Evolutionary conservation across 225 moss, liverwort and hornwort species (phyloP), one percentile per base, ranked within the genome.

Genomic region (Bryoerythrophyllum caledonicum): DNA sequence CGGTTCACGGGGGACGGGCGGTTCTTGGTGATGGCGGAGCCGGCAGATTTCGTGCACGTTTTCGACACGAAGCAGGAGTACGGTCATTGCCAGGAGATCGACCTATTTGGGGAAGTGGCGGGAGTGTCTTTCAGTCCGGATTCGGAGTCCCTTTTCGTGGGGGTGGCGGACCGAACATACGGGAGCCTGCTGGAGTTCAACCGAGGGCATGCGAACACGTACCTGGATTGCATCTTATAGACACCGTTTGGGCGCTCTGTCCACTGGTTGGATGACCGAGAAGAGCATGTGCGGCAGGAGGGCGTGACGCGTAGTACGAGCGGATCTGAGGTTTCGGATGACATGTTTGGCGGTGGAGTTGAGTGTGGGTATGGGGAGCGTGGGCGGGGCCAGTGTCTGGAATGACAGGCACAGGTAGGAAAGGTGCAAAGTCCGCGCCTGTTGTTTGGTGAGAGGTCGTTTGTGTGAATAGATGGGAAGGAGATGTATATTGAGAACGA

Each of bases 11-110:
- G 87, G 58, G 92, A 96, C 62, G 96, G 96, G 60, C 90, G 91
- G 15, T 94, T 92, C 68, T 86, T 96, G 96, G 94, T 92, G n/a
- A 94, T 96, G 96, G 94, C 96, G 8, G 96, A 96, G 82, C 96
- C 96, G 71, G 94, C 94, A 51, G 94, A 96, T 76, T 96, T 96
- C 75, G 94, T 94, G 80, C 96, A 96, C 76, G 82, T 96, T 44
- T 96, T 91, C 76, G 94, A 96, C 80, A 91, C 92, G 0, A 91
- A 90, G 75, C 89, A 90, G 79, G 89, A 86, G 46, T 96, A 92
- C 72, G 87, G 78, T 46, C 91, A 86, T 56, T 92, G 88, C 74
- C 96, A 96, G 79, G 96, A 96, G 83, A 91, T 96, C 51, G 94
- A 94, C 59, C 90, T 96, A 13, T 96, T 96, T 69, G 96, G 96